phyloP scores from a whole-genome alignment of 2,329 filamentous ascomycete genomes.

The Sarocladium kiliense region DNA sequence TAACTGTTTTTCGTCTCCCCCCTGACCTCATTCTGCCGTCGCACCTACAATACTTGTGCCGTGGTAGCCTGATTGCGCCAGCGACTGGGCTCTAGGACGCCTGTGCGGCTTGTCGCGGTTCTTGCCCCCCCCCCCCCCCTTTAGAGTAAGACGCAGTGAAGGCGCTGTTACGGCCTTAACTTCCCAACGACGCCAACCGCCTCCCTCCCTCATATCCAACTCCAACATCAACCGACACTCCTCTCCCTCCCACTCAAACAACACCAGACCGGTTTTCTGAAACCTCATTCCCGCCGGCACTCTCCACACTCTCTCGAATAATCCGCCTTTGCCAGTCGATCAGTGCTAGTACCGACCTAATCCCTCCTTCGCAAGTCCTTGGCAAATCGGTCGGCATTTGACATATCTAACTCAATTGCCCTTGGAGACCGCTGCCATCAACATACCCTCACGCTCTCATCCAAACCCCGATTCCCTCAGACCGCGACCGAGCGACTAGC shows the following conservation, averaged over 20 bases:
- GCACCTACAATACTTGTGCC: too few species aligned
- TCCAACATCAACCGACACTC: not conserved
- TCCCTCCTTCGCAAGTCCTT: not conserved
- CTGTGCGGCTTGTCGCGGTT: not conserved
- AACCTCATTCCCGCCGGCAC: conserved; percentile 3
- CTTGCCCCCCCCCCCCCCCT: not conserved
- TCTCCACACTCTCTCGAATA: not conserved
- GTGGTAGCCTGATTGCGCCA: too few species aligned
- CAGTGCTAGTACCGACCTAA: not conserved
- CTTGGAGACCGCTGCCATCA: not conserved
- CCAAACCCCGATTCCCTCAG: too few species aligned
- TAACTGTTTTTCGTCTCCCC: not conserved
- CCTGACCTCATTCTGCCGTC: too few species aligned
- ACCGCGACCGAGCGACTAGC: not conserved
- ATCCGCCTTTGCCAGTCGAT: not conserved
- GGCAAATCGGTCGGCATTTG: not conserved
- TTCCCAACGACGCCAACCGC: not conserved
- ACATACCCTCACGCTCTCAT: too few species aligned
- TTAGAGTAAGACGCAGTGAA: not conserved
- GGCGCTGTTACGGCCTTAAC: not conserved
- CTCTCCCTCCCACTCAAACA: not conserved
- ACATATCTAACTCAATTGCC: not conserved
- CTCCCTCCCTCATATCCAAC: not conserved
- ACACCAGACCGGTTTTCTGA: not conserved
- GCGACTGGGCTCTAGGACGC: not conserved